Base-by-base conservation (phyloP, 2,329 filamentous ascomycete genomes). In the Ophiosphaerella narmari region DNA sequence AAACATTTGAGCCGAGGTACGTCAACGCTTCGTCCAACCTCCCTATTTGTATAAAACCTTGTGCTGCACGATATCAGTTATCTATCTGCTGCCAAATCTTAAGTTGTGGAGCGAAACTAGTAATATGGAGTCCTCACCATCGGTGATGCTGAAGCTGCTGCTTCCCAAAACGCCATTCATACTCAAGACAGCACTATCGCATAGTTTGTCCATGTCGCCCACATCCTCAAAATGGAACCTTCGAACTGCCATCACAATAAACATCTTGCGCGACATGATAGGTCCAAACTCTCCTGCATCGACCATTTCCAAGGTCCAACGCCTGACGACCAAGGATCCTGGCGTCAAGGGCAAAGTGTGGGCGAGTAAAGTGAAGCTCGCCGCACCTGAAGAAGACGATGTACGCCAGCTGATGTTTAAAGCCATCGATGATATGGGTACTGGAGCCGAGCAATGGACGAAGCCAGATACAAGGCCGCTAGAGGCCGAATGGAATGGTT, bases 321-420 rank as follows among this genome's bases (percentile, higher is more conserved):
- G 74, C 36, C 62, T 83, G n/a, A 82, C 83, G 1, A 74, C 82
- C 38, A 83, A 78, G 49, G 87, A 89, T 46, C 82, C 82, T 0
- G 85, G 84, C 0, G 78, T 95, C 66, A 91, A 90, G 67, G 91
- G 91, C 3, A 83, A 82, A 38, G 85, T 94, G 57, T 97, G 92
- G 92, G 80, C 96, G 21, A 87, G 86, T 62, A 88, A 84, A 46
- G 86, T 89, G 36, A 82, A 81, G 0, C 76, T 90, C 13, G 82
- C 84, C 0, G 75, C 76, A 2, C 88, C 86, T 0, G 77, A 82
- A 0, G 79, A 80, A 66, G 62, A 82, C 38, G 75, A 78, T 36
- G 51, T 61, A 1, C 75, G 82, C n/a, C 79, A 87, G 37, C 77
- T 80, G 1, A 65, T 91, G 23, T 75, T 85, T 55, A 74, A 74